Evolutionary conservation across 345 rosid species (phyloP).

Genomic region (Sonneratia alba): DNA sequence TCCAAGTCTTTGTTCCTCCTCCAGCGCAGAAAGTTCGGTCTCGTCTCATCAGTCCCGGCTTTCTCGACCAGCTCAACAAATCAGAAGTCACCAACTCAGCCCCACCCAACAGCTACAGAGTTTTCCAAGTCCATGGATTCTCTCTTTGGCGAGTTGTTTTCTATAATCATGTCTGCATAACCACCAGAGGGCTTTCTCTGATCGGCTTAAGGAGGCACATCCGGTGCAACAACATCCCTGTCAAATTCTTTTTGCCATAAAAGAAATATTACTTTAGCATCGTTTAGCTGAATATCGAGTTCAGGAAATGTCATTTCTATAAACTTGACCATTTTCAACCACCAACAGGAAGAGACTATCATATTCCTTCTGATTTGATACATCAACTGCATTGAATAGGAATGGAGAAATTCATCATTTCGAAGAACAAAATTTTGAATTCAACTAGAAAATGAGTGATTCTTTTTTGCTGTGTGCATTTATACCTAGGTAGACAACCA

Average conservation of each 20-base stretch:
- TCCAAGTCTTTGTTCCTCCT: neutral
- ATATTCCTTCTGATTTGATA: neutral
- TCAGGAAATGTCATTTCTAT: neutral
- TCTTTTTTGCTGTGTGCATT: neutral
- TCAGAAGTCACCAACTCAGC: neutral
- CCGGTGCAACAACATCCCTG: neutral
- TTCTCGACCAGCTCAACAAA: neutral
- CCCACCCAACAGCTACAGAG: neutral
- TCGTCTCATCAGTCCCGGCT: neutral
- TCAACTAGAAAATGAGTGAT: neutral
- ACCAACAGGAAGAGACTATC: constrained; percentile 1
- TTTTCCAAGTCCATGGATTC: neutral
- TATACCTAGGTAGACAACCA: neutral
- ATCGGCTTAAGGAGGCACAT: constrained; percentile 1
- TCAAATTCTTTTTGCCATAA: constrained; percentile 2
- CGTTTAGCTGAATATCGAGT: neutral
- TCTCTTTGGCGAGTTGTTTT: neutral
- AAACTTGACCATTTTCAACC: neutral
- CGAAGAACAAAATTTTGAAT: neutral
- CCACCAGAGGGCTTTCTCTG: neutral
- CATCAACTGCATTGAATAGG: neutral
- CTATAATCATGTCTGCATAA: neutral
- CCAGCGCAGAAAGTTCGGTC: neutral
- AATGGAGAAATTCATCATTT: neutral
- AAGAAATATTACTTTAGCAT: neutral